Percentiles rank a stretch among this genome's conserved stretches.
These are phyloP conservation scores for Dissophora globulifera DNA, from an alignment of 192 early-diverging fungal genomes.

Conservation along the genomic window DNA sequence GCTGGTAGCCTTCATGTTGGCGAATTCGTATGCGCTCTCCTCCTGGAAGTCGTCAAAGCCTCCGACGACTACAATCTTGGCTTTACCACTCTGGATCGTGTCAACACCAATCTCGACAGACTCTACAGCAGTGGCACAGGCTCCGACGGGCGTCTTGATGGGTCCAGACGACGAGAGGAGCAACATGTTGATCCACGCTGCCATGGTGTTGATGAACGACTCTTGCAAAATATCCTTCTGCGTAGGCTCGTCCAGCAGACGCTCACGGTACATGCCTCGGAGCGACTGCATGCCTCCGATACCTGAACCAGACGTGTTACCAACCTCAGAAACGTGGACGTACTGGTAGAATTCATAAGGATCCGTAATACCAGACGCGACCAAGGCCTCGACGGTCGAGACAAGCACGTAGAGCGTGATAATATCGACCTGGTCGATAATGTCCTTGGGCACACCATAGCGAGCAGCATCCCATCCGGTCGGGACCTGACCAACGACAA, in stretches of 20 bases:
- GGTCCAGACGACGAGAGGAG: conserved; percentile 92
- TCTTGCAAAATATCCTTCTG: conserved; percentile 96
- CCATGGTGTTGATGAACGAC: conserved; percentile 94
- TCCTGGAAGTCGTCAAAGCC: conserved; percentile 95
- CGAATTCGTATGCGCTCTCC: conserved; percentile 94
- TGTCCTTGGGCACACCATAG: conserved; percentile 93
- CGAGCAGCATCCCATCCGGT: conserved; percentile 94
- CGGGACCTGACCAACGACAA: conserved; percentile 91
- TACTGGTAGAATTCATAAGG: conserved; percentile 98
- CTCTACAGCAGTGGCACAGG: conserved; percentile 92
- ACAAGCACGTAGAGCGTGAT: conserved; percentile 92
- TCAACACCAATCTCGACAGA: conserved; percentile 94
- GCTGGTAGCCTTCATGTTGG: conserved; percentile 95
- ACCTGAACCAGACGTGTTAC: conserved; percentile 90
- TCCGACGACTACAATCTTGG: conserved; percentile 93
- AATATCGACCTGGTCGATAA: conserved; percentile 90
- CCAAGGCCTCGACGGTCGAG: conserved; percentile 91
- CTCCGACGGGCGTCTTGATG: conserved; percentile 93
- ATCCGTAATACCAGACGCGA: conserved; percentile 92
- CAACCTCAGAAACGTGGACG: conserved; percentile 94
- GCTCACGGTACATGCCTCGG: conserved; percentile 82
- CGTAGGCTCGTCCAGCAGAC: conserved; percentile 82
- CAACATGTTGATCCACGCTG: conserved; percentile 98
- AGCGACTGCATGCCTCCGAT: conserved; percentile 87
- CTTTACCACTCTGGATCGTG: conserved; percentile 89